Evolutionary conservation across 1,139 yeast genomes (phyloP).

Genomic region (Pichia sp.): DNA sequence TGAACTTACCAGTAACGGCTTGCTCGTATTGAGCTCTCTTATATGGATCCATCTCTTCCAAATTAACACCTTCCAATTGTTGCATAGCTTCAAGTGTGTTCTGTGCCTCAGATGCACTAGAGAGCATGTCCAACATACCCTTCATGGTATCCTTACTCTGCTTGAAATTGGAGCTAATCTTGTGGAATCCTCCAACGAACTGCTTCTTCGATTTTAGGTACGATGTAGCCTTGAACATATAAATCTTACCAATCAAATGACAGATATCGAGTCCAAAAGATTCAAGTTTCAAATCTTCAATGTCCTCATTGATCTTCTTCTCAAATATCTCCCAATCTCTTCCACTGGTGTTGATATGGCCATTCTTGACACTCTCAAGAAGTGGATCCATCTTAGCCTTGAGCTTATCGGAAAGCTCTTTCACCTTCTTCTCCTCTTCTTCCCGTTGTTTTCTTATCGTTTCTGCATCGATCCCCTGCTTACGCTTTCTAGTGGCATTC

Average conservation of each 20-base stretch:
- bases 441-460: slow-evolving; percentile 50
- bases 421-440: slow-evolving; percentile 48
- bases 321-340: slow-evolving; percentile 31
- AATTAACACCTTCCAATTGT: slow-evolving; percentile 48
- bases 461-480: slow-evolving; percentile 41
- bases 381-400: slow-evolving; percentile 36
- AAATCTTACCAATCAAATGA: slow-evolving; percentile 72
- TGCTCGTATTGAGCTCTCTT: slow-evolving; percentile 60
- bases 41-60: slow-evolving; percentile 41
- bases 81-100: slow-evolving; percentile 78
- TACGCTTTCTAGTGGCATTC: slow-evolving; percentile 34
- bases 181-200: slow-evolving; percentile 69
- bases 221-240: slow-evolving; percentile 57
- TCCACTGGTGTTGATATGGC: slow-evolving; percentile 21
- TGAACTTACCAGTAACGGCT: slow-evolving; percentile 61
- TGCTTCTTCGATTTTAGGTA: slow-evolving; percentile 69
- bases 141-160: slow-evolving; percentile 83
- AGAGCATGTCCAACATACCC: slow-evolving; percentile 80
- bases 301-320: slow-evolving; percentile 42
- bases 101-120: slow-evolving; percentile 87
- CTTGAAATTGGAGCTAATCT: slow-evolving; percentile 68
- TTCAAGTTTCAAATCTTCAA: slow-evolving; percentile 83
- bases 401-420: slow-evolving; percentile 43
- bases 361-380: slow-evolving; percentile 29
- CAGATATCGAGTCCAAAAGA: slow-evolving; percentile 88